Evolutionary conservation across 495 filamentous ascomycete species (phyloP).

Genomic region (Penicillium riverlandense): DNA sequence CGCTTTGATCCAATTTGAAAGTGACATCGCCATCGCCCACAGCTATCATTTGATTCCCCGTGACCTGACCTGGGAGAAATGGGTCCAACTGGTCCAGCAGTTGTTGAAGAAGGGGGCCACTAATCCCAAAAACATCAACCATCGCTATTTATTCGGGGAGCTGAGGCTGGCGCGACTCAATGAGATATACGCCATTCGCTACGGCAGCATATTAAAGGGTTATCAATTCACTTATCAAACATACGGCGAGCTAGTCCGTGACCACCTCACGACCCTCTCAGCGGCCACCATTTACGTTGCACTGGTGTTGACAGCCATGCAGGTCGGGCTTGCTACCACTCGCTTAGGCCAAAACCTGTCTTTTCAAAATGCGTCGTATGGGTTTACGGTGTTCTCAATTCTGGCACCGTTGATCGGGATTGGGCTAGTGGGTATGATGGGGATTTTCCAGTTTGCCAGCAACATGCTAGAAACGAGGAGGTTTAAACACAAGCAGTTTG

Average conservation of each 20-base stretch:
- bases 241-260: constrained; percentile 21
- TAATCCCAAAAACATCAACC: constrained; percentile 15
- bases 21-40: constrained; percentile 33
- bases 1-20: constrained; percentile 34
- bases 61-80: constrained; percentile 17
- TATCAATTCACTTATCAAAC: constrained; percentile 6
- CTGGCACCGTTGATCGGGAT: constrained; percentile 15
- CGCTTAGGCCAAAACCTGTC: constrained; percentile 21
- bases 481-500: constrained; percentile 1
- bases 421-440: constrained; percentile 1
- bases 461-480: constrained; percentile 4
- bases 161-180: constrained; percentile 25
- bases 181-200: constrained; percentile 8
- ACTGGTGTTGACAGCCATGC: constrained; percentile 52
- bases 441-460: background rate
- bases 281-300: constrained; percentile 41
- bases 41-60: constrained; percentile 27
- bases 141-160: constrained; percentile 39
- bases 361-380: constrained; percentile 44
- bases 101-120: background rate
- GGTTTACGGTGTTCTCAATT: constrained; percentile 47
- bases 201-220: background rate
- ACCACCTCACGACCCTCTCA: constrained; percentile 41
- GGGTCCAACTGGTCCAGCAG: constrained; percentile 10
- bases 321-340: constrained; percentile 46